Base-by-base conservation (phyloP, 768 basidiomycete genomes). In the Suillus discolor region DNA sequence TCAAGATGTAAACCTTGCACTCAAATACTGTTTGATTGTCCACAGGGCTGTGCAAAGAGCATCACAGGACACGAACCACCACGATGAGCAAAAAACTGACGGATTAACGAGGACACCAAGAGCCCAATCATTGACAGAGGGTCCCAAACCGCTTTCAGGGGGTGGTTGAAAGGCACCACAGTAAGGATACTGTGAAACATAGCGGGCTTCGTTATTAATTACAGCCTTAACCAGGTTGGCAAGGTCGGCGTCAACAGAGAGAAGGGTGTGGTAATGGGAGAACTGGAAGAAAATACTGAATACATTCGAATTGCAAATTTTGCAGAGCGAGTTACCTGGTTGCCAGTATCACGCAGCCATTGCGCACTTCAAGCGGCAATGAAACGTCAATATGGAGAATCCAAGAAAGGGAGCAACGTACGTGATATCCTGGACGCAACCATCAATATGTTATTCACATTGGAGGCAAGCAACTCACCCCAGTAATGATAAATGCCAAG, bases 111-210 rank as follows among this genome's bases (percentile, higher is more conserved):
- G 84, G 13, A 93, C 91, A 31, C 82, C 84, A 63, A 85, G 84
- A 0, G 91, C 91, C 81, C 83, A 93, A 65, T 84, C 83, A 68
- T 93, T 93, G 69, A 85, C 80, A 13, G 86, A 82, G 1, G 87
- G 88, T 1, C 80, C 70, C 36, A 93, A 77, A 5, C 89, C 87
- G 66, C 90, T 91, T 70, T 92, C 90, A 0, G 87, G 85, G 12
- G 92, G 92, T 53, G 92, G 90, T 66, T 93, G 92, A 78, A 93
- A 93, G 18, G 91, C 82, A 47, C 92, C 90, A 70, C 92, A 93
- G 74, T 93, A 93, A 1, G 91, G 91, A 70, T 88, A 88, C 69
- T 89, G 76, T 2, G 87, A 80, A 25, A 91, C 87, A 76, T 90
- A 92, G 38, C 86, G 85, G 25, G 89, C 88, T 74, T 93, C 90